A percentile compares a stretch with the other conserved stretches of the same genome.
These are phyloP conservation scores for Termitomyces sp. DNA, from an alignment of 768 basidiomycete genomes.

Conservation along the genomic window DNA sequence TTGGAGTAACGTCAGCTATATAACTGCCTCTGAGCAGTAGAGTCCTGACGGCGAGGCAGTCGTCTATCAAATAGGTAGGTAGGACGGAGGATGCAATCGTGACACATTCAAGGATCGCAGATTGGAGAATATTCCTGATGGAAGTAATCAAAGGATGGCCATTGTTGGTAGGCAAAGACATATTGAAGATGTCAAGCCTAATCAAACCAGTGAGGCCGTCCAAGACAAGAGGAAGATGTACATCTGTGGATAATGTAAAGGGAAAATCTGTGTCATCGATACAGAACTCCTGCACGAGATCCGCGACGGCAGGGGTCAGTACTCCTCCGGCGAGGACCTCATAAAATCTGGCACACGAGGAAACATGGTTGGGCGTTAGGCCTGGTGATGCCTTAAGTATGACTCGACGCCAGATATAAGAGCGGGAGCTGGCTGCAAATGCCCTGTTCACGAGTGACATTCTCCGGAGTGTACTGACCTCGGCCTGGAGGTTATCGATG, in stretches of 20 bases:
- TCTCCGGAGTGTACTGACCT: neutral
- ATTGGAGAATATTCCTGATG: neutral
- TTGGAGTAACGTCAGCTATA: neutral
- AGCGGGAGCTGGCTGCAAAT: neutral
- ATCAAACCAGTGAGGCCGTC: neutral
- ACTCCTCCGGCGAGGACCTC: neutral
- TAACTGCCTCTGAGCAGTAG: slow-evolving; percentile 1
- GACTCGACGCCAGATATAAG: slow-evolving; percentile 4
- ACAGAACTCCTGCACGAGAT: slow-evolving; percentile 3
- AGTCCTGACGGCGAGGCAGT: slow-evolving; percentile 1
- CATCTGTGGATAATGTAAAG: neutral
- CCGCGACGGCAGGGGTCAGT: neutral
- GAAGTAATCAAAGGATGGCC: neutral
- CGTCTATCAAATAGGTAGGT: slow-evolving; percentile 2
- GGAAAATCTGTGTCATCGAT: neutral
- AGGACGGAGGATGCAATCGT: neutral
- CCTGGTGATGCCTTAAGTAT: neutral
- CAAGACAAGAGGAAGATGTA: slow-evolving; percentile 4
- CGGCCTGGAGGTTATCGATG: slow-evolving; percentile 5
- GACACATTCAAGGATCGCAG: neutral
- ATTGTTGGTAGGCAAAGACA: slow-evolving; percentile 1
- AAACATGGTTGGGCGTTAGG: neutral
- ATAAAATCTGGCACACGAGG: neutral
- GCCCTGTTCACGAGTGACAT: slow-evolving; percentile 2
- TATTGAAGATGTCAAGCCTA: neutral